Percentiles rank a stretch among this genome's conserved stretches.
Evolutionary conservation across 768 basidiomycete genomes (phyloP).

Genomic region (Suillus fuscotomentosus): DNA sequence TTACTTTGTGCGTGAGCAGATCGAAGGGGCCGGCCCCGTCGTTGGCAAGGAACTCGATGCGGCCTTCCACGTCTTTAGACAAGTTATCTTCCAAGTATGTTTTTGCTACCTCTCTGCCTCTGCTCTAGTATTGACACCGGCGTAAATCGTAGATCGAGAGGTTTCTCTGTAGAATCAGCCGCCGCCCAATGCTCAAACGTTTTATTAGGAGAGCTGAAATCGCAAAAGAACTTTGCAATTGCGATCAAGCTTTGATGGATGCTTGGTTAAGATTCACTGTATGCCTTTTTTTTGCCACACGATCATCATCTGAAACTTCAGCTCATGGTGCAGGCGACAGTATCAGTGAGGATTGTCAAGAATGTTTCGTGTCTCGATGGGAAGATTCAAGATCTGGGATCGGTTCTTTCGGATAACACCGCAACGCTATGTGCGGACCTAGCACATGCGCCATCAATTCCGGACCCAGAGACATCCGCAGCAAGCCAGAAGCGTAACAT

Average conservation of each 20-base stretch:
- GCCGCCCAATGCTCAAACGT: constrained; percentile 73
- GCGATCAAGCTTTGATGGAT: constrained; percentile 52
- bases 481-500: neutral
- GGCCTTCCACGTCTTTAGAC: constrained; percentile 50
- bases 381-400: neutral
- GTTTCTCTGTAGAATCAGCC: constrained; percentile 57
- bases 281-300: neutral
- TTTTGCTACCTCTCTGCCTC: neutral
- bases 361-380: neutral
- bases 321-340: neutral
- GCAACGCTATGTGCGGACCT: neutral
- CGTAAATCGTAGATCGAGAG: constrained; percentile 38
- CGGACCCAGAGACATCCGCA: neutral
- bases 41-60: constrained; percentile 49
- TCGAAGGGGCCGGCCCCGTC: constrained; percentile 51
- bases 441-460: neutral
- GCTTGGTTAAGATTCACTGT: constrained; percentile 23
- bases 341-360: neutral
- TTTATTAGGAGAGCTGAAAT: constrained; percentile 77
- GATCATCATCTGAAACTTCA: neutral
- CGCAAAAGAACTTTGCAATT: constrained; percentile 46
- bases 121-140: neutral
- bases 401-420: neutral
- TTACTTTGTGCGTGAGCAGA: constrained; percentile 59
- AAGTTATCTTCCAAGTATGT: constrained; percentile 30